Base-by-base conservation (phyloP, 2,329 filamentous ascomycete genomes). In the Teratosphaeria nubilosa region DNA sequence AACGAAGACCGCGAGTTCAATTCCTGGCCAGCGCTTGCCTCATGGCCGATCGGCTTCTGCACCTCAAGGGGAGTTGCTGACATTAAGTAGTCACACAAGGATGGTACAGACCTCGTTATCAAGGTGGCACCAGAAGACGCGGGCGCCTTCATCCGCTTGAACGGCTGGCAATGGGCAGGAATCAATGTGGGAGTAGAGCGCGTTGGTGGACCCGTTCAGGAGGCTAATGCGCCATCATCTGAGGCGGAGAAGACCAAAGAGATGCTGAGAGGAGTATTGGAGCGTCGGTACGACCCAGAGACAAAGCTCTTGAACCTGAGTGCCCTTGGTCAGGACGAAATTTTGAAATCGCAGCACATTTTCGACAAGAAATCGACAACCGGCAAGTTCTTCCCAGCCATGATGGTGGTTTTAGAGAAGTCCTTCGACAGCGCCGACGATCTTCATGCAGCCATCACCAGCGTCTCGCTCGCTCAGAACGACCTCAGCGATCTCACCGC, bases 381-480 rank as follows among this genome's bases (percentile, higher is more conserved):
- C 52, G 82, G 87, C 62, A 99, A 96, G 72, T 88, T 96, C 62
- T 96, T 97, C 75, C 89, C 88, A 56, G 92, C 89, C 1, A 79
- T 97, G 61, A 95, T 97, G 88, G 85, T 84, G 59, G 85, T 96
- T 53, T 91, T 89, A 70, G 86, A 95, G 56, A 77, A 83, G 60
- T 81, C 87, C 20, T 95, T 96, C 76, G 85, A 86, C 64, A 86
- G 82, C 1, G 70, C 81, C 13, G 79, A 86, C 60, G 85, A 87
- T 54, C 91, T 91, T 72, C 82, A 85, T 54, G 86, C 91, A 53
- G 86, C 87, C 4, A 86, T 99, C 54, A 78, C 86, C 63, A 92
- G 90, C 68, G 86, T 97, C 66, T 89, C 86, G 41, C 81, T 99
- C 13, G 85, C 87, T 20, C 83, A 84, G 70, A 97, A 97, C 73